These are phyloP conservation scores for Oryza meyeriana DNA, from an alignment of 176 grass and related monocot genomes.

Conservation along the genomic window DNA sequence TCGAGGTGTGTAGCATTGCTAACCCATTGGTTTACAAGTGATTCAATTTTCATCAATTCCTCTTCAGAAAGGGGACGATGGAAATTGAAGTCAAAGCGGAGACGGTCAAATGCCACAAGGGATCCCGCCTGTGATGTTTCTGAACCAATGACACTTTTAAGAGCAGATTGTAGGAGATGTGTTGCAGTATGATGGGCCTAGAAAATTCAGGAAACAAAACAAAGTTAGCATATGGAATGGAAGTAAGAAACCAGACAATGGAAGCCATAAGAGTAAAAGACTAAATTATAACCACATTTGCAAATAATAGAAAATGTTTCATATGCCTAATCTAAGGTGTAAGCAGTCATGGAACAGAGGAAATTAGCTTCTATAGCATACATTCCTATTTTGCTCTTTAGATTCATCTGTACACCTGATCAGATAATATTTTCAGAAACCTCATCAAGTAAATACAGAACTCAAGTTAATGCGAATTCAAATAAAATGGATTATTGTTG, in stretches of 20 bases:
- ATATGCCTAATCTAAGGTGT: slow-evolving; percentile 2
- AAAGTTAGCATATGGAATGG: slow-evolving; percentile 23
- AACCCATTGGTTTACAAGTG: slow-evolving; percentile 84
- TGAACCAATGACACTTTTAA: slow-evolving; percentile 69
- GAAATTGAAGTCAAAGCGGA: slow-evolving; percentile 96
- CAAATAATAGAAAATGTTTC: not conserved
- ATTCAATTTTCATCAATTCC: slow-evolving; percentile 79
- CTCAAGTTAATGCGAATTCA: not conserved
- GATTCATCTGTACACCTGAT: not conserved
- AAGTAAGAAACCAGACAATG: not conserved
- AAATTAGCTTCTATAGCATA: slow-evolving; percentile 15
- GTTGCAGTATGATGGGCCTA: slow-evolving; percentile 98
- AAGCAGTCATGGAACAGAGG: not conserved
- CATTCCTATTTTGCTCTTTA: not conserved
- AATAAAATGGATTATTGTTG: not conserved
- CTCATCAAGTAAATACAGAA: slow-evolving; percentile 7
- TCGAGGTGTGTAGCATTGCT: slow-evolving; percentile 58
- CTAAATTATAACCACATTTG: slow-evolving; percentile 1
- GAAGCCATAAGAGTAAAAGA: not conserved
- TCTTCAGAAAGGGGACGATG: slow-evolving; percentile 70
- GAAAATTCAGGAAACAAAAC: slow-evolving; percentile 21
- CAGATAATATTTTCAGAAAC: not conserved
- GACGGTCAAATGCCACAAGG: slow-evolving; percentile 88
- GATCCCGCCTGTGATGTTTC: slow-evolving; percentile 98
- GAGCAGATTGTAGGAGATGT: slow-evolving; percentile 90